A percentile compares a stretch with the other conserved stretches of the same genome.
These are phyloP conservation scores for Trichoderma polysporum DNA, from an alignment of 2,329 filamentous ascomycete species.

Conservation along the genomic window DNA sequence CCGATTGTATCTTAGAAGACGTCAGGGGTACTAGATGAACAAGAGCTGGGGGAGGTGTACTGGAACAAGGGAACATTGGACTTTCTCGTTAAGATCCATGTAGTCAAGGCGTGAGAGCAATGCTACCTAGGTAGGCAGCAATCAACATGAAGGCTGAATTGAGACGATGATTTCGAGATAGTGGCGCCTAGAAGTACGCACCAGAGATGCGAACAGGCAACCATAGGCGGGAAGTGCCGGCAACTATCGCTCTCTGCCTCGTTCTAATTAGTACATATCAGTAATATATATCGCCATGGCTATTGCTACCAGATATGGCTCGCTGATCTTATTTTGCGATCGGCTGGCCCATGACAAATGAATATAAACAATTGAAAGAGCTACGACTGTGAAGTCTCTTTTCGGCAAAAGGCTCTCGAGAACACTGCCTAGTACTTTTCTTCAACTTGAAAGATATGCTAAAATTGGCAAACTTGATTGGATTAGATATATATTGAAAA, in stretches of 20 bases:
- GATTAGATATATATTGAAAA: no score
- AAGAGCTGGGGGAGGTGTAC: no score
- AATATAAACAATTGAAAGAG: background rate
- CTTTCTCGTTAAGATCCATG: no score
- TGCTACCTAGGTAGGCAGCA: no score
- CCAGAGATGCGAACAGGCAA: background rate
- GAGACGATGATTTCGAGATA: background rate
- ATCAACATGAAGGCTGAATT: no score
- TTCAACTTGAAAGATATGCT: background rate
- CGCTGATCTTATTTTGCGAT: background rate
- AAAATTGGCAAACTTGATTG: no score
- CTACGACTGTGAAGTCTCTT: background rate
- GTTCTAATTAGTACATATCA: background rate
- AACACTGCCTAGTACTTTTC: no score
- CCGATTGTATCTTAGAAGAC: no score
- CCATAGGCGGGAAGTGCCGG: background rate
- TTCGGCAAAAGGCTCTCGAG: background rate
- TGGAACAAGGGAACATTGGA: no score
- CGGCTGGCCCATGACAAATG: background rate
- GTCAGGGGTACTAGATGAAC: no score
- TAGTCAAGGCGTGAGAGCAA: no score
- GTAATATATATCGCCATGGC: background rate
- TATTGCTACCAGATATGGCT: background rate
- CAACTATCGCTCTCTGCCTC: background rate
- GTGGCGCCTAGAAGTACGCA: background rate